Evolutionary conservation across 2,329 filamentous ascomycete genomes (phyloP), one percentile per base, ranked within the genome.

Genomic region (Aspergillus transmontanensis): DNA sequence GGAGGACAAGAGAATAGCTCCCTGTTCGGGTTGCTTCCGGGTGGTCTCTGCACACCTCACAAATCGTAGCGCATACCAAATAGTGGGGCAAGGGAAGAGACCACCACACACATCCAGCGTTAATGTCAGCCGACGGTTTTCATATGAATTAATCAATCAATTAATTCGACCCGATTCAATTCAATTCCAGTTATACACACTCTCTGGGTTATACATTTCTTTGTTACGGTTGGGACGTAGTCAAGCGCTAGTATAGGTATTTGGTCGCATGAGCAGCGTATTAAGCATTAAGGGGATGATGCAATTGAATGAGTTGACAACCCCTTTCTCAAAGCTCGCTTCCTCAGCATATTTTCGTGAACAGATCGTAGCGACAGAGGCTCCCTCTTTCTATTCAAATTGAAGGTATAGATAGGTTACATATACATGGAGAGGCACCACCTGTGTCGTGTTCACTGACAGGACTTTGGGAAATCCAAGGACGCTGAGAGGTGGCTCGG

Each of bases 401-500:
- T n/a, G 39, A n/a, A 41, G 6, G 16, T 41, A 39, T 39, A 41
- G 39, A 36, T 36, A 36, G 34, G 34, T 36, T 36, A 36, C 34
- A 36, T 36, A 16, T 16, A 36, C 14, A 36, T 16, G 14, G 34
- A 36, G 14, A 41, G 39, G 39, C 39, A 41, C 7, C 39, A 41
- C 14, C 23, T 48, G 11, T 12, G 21, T 14, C 45, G 26, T 48
- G 23, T 48, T 28, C 45, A 48, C n/a, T 26, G n/a, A 48, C 23
- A 48, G 12, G 45, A 19, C 7, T 10, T 34, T 10, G 10, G 32
- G 48, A 51, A 32, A 45, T 54, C 36, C 50, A 32, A 60, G 41
- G 34, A 53, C 23, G 46, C 32, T 60, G 45, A 56, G 34, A 62
- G 59, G 64, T 57, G 59, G 43, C 59, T 26, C 60, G 59, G 61